Evolutionary conservation across 495 filamentous ascomycete genomes (phyloP), one percentile per base, ranked within the genome.

Genomic region (Amphirosellinia nigrospora): DNA sequence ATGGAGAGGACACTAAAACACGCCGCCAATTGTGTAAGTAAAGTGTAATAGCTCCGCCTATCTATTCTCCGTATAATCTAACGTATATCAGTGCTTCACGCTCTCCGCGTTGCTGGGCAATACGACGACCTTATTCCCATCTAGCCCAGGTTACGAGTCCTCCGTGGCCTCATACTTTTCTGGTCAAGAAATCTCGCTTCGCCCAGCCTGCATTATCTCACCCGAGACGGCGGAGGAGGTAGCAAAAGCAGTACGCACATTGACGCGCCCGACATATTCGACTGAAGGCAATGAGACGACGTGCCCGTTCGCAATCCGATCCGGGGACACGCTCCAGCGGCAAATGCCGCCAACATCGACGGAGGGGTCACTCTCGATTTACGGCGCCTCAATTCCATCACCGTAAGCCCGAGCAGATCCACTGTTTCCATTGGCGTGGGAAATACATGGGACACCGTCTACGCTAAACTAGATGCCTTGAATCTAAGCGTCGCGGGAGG

Each of bases 281-380:
- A 11, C 58, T 9, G 58, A 39, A 26, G 34, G 56, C 34, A 19
- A 36, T n/a, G 15, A 38, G 10, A 19, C 7, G 4, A 79, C 83
- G 36, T 74, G 59, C 81, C 68, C 79, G 10, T 89, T 89, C 70
- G 81, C 82, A 5, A 82, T 89, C 41, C 81, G 83, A 30, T 77
- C 79, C 55, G 87, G 86, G 87, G 88, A 0, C 87, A 89, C 70
- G 80, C 78, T 16, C 79, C 82, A 19, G 83, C 81, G 58, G 70
- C 73, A 16, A 87, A 88, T 66, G 75, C 79, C 67, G 78, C 81
- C 21, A 86, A 81, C 68, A 83, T 83, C 64, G 66, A 84, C 19
- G 70, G 78, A 23, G 89, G 89, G 11, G 82, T 91, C 2, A 82
- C 88, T 28, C 81, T 92, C 64, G 84, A 85, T 63, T 75, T 90